Evolutionary conservation across 192 early-diverging fungal species (phyloP).

Genomic region (Rhizoclosmatium sp.): DNA sequence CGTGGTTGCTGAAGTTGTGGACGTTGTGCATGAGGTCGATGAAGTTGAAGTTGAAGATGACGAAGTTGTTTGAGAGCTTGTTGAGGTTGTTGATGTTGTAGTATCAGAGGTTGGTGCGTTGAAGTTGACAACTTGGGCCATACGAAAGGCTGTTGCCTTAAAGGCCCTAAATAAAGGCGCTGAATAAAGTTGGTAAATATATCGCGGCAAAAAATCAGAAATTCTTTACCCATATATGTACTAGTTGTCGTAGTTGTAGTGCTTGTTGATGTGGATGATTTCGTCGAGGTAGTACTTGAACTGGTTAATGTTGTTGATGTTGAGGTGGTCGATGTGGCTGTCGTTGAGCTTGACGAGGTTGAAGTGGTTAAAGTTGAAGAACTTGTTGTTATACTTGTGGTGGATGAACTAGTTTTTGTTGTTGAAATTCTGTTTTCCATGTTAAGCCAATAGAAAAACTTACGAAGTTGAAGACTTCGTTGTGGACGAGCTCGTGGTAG

Average conservation of each 20-base stretch:
- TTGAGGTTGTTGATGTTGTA: neutral
- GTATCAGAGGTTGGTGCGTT: neutral
- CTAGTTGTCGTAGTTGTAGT: neutral
- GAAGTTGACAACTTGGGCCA: too few species aligned
- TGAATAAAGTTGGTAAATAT: too few species aligned
- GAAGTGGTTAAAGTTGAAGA: neutral
- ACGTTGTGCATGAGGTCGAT: neutral
- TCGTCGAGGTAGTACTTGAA: neutral
- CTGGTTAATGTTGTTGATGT: neutral
- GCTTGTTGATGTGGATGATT: neutral
- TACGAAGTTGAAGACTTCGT: neutral
- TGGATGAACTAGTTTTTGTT: neutral
- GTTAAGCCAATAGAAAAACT: neutral
- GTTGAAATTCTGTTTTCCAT: neutral
- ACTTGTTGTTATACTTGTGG: neutral
- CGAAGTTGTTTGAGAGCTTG: neutral
- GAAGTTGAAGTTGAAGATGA: neutral
- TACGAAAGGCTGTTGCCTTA: too few species aligned
- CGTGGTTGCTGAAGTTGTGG: neutral
- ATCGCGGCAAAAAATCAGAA: too few species aligned
- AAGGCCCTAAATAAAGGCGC: too few species aligned
- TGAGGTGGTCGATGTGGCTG: neutral
- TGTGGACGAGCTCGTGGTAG: conserved; percentile 1
- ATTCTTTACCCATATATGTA: too few species aligned
- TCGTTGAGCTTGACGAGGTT: neutral